A percentile compares a stretch with the other conserved stretches of the same genome.
These are phyloP conservation scores for Venturia carpophila DNA, from an alignment of 2,329 filamentous ascomycete genomes.

Conservation along the genomic window DNA sequence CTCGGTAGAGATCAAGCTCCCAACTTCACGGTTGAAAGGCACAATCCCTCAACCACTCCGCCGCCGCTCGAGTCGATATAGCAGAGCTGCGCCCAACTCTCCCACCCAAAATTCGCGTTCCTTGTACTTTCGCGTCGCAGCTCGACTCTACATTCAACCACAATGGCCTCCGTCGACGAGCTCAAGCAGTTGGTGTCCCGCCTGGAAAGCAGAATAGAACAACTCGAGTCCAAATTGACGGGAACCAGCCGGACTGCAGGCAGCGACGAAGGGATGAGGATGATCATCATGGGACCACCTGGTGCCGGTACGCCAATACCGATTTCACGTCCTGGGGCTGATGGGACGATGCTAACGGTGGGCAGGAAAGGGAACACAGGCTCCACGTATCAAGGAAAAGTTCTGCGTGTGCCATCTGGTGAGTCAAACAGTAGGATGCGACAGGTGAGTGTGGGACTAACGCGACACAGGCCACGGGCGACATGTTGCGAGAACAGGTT, in stretches of 20 bases:
- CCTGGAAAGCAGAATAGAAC: conserved; percentile 78
- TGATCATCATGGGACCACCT: conserved; percentile 96
- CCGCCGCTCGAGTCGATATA: background rate
- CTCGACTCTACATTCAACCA: background rate
- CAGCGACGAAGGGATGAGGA: conserved; percentile 63
- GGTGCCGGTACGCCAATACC: conserved; percentile 69
- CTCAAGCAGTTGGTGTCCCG: conserved; percentile 76
- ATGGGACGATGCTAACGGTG: background rate
- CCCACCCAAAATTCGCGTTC: background rate
- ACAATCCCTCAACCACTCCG: background rate
- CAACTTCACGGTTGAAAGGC: background rate
- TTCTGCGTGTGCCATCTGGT: conserved; percentile 96
- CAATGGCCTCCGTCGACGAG: conserved; percentile 52
- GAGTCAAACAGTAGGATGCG: conserved; percentile 34
- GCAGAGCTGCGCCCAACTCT: conserved; percentile 3
- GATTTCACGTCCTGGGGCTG: conserved; percentile 19
- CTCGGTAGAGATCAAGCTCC: background rate
- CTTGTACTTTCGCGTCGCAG: background rate
- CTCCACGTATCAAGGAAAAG: conserved; percentile 95
- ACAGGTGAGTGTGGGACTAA: conserved; percentile 20
- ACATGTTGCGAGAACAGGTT: conserved; percentile 98
- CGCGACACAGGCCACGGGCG: conserved; percentile 72
- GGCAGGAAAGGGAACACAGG: conserved; percentile 97
- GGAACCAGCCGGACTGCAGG: conserved; percentile 28
- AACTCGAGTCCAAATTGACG: conserved; percentile 64